Base-by-base conservation (phyloP, 257 asterid genomes). In the Craterostigma plantagineum region DNA sequence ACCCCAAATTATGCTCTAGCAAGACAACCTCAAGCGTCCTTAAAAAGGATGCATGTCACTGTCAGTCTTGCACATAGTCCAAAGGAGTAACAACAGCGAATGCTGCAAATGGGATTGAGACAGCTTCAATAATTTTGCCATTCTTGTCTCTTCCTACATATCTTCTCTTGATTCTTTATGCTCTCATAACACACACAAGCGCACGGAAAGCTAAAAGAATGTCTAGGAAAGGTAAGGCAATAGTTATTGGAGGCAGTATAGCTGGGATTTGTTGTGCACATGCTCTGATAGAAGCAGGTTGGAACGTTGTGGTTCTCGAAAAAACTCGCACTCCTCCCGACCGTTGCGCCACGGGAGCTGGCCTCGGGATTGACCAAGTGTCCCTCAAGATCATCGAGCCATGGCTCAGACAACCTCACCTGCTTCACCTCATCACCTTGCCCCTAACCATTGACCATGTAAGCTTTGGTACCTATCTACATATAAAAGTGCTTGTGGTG, bases 271-370 rank as follows among this genome's bases (percentile, higher is more conserved):
- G 77, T 7, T 66, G 76, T 38, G 90, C 92, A 0, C 85, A 77
- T 57, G 76, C 90, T 23, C 80, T 84, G 18, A 36, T 77, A 36
- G 53, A 40, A 57, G 92, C 82, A 14, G 90, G 75, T 1, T 84
- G 92, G 96, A 72, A 77, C 38, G 93, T 76, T 53, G 77, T 69
- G 65, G 85, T 84, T 55, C 62, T 84, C 62, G 95, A 84, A 74
- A 79, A 84, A 60, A 69, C 92, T 0, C 27, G 46, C 46, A 51
- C 76, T 34, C 92, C 93, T 7, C 92, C 90, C 8, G 64, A 61
- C 9, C 83, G 90, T 14, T 67, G 66, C 48, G 74, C 92, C 57
- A 72, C 93, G 42, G 90, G 95, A 1, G 93, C 93, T 14, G 90
- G 96, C 1, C 81, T 84, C 43, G 92, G 90, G 9, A 73, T 84